phyloP scores from a whole-genome alignment of 306 rosid genomes.

The Trichosanthes cucumerina region DNA sequence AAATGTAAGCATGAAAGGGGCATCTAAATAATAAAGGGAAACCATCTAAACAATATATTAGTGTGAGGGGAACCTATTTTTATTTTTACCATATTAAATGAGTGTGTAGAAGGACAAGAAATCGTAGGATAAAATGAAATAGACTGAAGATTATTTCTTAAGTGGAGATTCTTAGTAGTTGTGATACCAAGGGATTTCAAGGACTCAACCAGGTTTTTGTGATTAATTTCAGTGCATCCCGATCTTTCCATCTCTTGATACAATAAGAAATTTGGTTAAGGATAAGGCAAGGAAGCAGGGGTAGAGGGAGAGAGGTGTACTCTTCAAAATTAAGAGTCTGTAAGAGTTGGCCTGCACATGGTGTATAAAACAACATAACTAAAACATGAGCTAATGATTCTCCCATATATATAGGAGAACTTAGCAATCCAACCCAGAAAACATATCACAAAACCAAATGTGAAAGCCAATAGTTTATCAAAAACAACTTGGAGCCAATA shows the following conservation, averaged over 20 bases:
- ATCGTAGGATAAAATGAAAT: conserved; percentile 5
- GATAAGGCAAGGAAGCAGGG: conserved; percentile 1
- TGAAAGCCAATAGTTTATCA: no score
- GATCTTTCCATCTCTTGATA: conserved; percentile 79
- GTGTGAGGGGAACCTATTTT: not conserved
- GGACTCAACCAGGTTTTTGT: conserved; percentile 60
- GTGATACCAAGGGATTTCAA: conserved; percentile 66
- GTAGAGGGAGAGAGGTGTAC: not conserved
- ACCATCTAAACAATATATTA: not conserved
- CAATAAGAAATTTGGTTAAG: conserved; percentile 10
- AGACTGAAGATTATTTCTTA: conserved; percentile 8
- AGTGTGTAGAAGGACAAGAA: not conserved
- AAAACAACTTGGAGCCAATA: no score
- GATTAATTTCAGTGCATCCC: conserved; percentile 36
- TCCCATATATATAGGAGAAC: no score
- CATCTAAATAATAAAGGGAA: not conserved
- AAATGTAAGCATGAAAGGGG: not conserved
- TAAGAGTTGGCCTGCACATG: no score
- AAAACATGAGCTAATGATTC: no score
- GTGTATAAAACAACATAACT: no score
- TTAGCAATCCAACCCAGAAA: no score
- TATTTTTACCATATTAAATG: not conserved
- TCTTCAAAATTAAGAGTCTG: not conserved
- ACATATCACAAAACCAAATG: no score
- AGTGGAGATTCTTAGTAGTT: conserved; percentile 11